Conservation (phyloP, 2,329 filamentous ascomycete genomes). For the Coniochaeta hoffmannii region DNA sequence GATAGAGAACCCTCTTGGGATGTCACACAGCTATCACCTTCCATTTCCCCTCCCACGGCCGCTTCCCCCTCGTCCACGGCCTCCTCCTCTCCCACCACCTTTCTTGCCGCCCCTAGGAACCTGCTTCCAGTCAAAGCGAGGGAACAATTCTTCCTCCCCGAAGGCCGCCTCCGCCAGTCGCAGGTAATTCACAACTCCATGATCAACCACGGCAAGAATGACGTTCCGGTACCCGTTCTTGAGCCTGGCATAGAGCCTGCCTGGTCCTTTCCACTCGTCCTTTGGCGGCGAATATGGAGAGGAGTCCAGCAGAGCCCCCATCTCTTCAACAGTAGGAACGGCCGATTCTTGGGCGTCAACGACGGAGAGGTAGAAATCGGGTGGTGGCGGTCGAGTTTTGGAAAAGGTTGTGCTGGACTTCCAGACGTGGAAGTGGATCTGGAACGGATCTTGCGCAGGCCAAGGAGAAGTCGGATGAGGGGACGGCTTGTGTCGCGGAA, state of each 20-base stretch:
- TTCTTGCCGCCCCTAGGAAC: conserved; percentile 29
- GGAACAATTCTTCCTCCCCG: conserved; percentile 64
- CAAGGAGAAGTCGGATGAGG: conserved; percentile 17
- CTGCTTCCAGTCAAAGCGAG: conserved; percentile 38
- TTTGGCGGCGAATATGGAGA: conserved; percentile 62
- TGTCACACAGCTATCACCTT: conserved; percentile 6
- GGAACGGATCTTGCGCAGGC: conserved; percentile 48
- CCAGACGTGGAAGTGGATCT: conserved; percentile 75
- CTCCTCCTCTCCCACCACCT: conserved; percentile 22
- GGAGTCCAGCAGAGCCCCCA: conserved; percentile 63
- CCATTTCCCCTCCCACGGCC: conserved; percentile 19
- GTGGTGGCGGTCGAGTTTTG: conserved; percentile 69
- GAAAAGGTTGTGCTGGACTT: conserved; percentile 65
- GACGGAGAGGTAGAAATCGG: conserved; percentile 81
- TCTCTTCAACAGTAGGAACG: conserved; percentile 66
- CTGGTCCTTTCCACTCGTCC: conserved; percentile 30
- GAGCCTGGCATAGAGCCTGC: conserved; percentile 63
- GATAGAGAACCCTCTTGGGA: too few relatives aligned
- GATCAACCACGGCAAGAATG: conserved; percentile 80
- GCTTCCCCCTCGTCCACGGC: conserved; percentile 31
- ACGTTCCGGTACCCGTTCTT: conserved; percentile 82
- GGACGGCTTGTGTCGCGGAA: conserved; percentile 60
- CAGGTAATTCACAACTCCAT: conserved; percentile 84
- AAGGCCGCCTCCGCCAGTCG: conserved; percentile 75
- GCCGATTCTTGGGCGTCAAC: conserved; percentile 65